phyloP scores from a whole-genome alignment of 192 early-diverging fungal genomes.

The Gonapodya sp. region DNA sequence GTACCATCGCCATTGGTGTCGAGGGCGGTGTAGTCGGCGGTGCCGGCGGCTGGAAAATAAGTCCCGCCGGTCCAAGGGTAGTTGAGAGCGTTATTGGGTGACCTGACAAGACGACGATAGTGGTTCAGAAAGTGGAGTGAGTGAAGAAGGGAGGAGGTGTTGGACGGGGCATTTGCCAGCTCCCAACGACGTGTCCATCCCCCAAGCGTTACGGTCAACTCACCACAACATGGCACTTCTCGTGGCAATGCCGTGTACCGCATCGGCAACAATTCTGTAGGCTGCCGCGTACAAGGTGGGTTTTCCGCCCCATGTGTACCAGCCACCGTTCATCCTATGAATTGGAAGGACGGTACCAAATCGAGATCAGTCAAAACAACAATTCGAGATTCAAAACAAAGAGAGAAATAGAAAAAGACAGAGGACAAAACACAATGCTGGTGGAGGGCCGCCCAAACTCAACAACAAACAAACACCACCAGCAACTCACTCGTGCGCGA shows the following conservation, averaged over 20 bases:
- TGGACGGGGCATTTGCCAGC: too few relatives aligned
- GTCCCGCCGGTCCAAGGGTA: neutral
- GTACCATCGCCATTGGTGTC: constrained; percentile 41
- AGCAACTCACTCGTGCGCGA: constrained; percentile 9
- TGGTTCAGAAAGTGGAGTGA: too few relatives aligned
- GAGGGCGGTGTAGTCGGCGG: constrained; percentile 10
- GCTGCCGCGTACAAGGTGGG: neutral
- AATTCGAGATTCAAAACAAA: too few relatives aligned
- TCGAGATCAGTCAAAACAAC: too few relatives aligned
- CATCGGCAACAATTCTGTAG: neutral
- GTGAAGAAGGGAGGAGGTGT: neutral
- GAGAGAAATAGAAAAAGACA: too few relatives aligned
- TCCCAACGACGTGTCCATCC: neutral
- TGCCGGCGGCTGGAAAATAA: neutral
- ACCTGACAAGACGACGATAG: too few relatives aligned
- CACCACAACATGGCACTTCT: neutral
- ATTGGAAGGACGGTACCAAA: too few relatives aligned
- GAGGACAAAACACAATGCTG: too few relatives aligned
- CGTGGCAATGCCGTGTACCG: neutral
- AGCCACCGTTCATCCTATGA: constrained; percentile 1
- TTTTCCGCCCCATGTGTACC: constrained; percentile 7
- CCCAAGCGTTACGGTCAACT: neutral
- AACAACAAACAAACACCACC: too few relatives aligned
- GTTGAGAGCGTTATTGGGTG: neutral
- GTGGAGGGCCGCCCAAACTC: too few relatives aligned